These are phyloP conservation scores for Tolypocladium amazonense DNA, from an alignment of 2,329 filamentous ascomycete genomes.

Conservation along the genomic window DNA sequence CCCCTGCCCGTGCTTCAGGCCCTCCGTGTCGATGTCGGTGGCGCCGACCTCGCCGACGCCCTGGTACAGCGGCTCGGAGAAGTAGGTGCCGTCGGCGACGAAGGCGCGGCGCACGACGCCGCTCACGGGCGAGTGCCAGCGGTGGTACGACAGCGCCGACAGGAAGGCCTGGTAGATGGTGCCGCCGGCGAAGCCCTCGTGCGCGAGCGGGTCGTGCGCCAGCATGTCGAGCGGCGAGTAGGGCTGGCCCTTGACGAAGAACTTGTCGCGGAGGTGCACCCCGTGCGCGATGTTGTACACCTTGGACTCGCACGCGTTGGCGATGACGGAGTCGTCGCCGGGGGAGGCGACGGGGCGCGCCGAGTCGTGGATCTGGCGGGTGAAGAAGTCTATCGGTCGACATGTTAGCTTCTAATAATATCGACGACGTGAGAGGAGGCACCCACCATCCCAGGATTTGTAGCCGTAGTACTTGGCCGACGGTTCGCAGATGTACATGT, in stretches of 20 bases:
- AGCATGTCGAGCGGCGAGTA: constrained; percentile 59
- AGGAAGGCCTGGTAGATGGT: constrained; percentile 65
- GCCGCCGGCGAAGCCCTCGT: constrained; percentile 44
- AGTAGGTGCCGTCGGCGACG: constrained; percentile 56
- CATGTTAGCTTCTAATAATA: not conserved
- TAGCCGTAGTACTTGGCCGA: constrained; percentile 44
- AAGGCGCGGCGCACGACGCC: constrained; percentile 49
- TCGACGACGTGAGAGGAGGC: not conserved
- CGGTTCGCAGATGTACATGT: constrained; percentile 52
- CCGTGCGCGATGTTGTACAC: constrained; percentile 40
- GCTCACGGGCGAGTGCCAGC: constrained; percentile 60
- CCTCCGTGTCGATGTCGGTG: constrained; percentile 26
- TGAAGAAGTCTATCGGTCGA: constrained; percentile 46
- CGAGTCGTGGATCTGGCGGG: constrained; percentile 39
- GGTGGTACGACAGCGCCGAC: constrained; percentile 56
- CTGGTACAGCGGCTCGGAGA: constrained; percentile 42
- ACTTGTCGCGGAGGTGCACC: constrained; percentile 46
- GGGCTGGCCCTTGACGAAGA: constrained; percentile 60
- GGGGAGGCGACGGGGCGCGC: constrained; percentile 48
- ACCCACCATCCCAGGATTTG: constrained; percentile 52
- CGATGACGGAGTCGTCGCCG: constrained; percentile 42
- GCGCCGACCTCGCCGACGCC: constrained; percentile 15
- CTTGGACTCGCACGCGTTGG: constrained; percentile 55
- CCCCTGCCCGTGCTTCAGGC: constrained; percentile 45
- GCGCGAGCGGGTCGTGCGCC: constrained; percentile 38